Percentiles rank a stretch among this genome's conserved stretches.
phyloP scores from a whole-genome alignment of 1,284 basidiomycete genomes.

The Ustilago esculenta region DNA sequence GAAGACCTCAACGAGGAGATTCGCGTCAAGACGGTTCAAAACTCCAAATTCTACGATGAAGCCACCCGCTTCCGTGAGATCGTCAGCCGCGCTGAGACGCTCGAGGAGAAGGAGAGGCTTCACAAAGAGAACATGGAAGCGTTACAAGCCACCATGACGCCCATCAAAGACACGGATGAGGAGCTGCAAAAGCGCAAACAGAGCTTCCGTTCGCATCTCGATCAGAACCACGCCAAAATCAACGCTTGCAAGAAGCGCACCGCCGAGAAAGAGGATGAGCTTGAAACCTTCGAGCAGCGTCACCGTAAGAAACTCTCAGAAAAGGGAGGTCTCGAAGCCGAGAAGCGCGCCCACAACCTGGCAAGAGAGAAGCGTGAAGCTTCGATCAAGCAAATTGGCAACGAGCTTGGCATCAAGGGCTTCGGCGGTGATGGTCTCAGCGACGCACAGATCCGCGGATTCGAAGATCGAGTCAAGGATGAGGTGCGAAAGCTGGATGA shows the following conservation, averaged over 20 bases:
- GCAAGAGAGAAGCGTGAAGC: slow-evolving; percentile 80
- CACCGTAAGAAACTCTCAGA: slow-evolving; percentile 50
- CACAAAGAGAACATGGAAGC: slow-evolving; percentile 75
- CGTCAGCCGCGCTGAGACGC: slow-evolving; percentile 77
- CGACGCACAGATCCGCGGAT: slow-evolving; percentile 76
- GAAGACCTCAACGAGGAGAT: slow-evolving; percentile 56
- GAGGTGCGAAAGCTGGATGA: slow-evolving; percentile 41
- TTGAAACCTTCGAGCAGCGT: slow-evolving; percentile 31
- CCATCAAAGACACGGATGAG: slow-evolving; percentile 80
- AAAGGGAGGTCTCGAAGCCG: slow-evolving; percentile 63
- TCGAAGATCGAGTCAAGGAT: slow-evolving; percentile 69
- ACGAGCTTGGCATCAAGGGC: slow-evolving; percentile 78
- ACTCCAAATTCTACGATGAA: slow-evolving; percentile 83
- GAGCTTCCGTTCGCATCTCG: slow-evolving; percentile 78
- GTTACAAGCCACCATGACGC: slow-evolving; percentile 72
- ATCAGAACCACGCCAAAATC: slow-evolving; percentile 72
- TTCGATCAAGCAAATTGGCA: slow-evolving; percentile 77
- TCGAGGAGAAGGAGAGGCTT: slow-evolving; percentile 76
- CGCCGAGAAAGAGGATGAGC: slow-evolving; percentile 73
- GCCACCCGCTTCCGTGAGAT: slow-evolving; percentile 85
- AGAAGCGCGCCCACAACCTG: slow-evolving; percentile 71
- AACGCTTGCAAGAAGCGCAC: slow-evolving; percentile 71
- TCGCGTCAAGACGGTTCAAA: slow-evolving; percentile 74
- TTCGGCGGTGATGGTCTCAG: slow-evolving; percentile 76
- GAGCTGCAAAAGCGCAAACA: slow-evolving; percentile 77